Base-by-base conservation (phyloP, 768 basidiomycete genomes). In the Serendipita indica region DNA sequence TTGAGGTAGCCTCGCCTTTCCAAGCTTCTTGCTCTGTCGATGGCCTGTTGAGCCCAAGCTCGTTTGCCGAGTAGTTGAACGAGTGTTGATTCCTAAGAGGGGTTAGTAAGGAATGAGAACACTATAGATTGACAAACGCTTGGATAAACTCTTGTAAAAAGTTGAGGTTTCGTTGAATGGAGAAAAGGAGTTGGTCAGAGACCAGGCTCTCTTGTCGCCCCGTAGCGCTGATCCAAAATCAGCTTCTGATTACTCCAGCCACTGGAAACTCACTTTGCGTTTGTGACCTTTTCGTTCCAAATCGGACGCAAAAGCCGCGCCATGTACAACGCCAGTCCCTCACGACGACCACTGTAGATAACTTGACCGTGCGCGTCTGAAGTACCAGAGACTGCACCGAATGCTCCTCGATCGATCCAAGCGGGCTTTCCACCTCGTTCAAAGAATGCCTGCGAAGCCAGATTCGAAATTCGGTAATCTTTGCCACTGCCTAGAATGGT, bases 291-390 rank as follows among this genome's bases (percentile, higher is more conserved):
- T 56, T 78, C 74, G 64, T 82, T 86, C 94, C 96, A 97, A 61
- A 96, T 75, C 1, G 90, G 87, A 32, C 90, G 74, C 20, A 96
- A 72, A 25, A 96, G 75, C 41, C 96, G 78, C 4, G 89, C 80
- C 67, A 98, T 82, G 68, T 91, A 92, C 28, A 94, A 69, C 0
- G 84, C 84, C 49, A 98, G 76, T 1, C 89, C 93, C 71, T 96
- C 89, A 60, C 91, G 78, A 59, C 91, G 78, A 30, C 91, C 87
- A 63, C 89, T 91, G 69, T 86, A 96, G 58, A 81, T 79, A 2
- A 84, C 80, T 45, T 78, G n/a, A 45, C 56, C 45, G 22, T 56
- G 32, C 5, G 39, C 41, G n/a, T 34, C 58, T 10, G 41, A n/a
- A 41, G 32, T 18, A 34, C 60, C 60, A 22, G 58, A 59, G 18